Conservation (phyloP, 345 rosid genomes). For the Eutrema yunnanense region DNA sequence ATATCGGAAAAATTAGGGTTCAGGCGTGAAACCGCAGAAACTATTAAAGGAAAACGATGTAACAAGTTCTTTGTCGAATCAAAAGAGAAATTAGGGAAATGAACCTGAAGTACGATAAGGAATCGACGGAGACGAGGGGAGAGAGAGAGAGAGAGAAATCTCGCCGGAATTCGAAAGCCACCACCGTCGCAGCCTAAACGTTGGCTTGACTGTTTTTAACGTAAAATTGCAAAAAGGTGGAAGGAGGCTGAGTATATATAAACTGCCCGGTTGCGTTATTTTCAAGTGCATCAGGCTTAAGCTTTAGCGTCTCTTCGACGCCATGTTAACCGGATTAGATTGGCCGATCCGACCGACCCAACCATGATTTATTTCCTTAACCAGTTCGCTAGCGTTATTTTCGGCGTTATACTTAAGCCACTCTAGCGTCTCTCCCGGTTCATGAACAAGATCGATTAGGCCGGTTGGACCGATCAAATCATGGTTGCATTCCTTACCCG, state of each 20-base stretch:
- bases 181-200: background rate
- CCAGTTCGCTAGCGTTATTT: background rate
- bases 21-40: slow-evolving; percentile 4
- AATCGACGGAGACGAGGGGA: background rate
- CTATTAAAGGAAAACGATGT: background rate
- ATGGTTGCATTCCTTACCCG: no score
- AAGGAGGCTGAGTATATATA: background rate
- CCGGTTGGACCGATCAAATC: no score
- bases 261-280: background rate
- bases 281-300: background rate
- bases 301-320: slow-evolving; percentile 1
- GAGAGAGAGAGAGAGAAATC: background rate
- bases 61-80: background rate
- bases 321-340: background rate
- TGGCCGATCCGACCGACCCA: background rate
- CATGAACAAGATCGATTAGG: no score
- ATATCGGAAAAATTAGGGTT: background rate
- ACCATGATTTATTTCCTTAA: background rate
- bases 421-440: no score
- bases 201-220: background rate
- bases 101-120: background rate
- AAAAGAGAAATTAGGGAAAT: background rate
- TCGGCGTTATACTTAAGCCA: no score
- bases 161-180: background rate
- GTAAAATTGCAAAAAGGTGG: background rate